Percentiles rank a stretch among this genome's conserved stretches.
phyloP scores from a whole-genome alignment of 257 asterid species.

The Solanum sejunctum region DNA sequence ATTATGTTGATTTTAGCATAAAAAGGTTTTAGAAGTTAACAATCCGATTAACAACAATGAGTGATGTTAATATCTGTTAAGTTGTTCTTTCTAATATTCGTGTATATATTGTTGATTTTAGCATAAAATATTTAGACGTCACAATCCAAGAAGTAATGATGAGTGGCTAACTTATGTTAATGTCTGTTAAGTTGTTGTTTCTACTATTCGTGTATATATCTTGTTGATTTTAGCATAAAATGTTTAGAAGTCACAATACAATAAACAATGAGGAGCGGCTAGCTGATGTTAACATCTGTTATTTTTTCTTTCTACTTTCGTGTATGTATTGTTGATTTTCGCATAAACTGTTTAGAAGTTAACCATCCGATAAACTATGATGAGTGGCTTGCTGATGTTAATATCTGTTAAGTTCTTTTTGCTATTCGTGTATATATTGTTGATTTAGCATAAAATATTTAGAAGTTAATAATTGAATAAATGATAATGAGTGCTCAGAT shows the following conservation, averaged over 20 bases:
- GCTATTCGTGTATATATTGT: neutral
- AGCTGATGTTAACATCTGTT: neutral
- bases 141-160: neutral
- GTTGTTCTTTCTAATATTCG: neutral
- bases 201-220: no score
- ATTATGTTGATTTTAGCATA: neutral
- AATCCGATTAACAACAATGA: neutral
- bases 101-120: neutral
- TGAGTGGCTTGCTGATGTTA: neutral
- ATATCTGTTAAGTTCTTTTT: neutral
- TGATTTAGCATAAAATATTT: neutral
- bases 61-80: neutral
- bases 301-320: no score
- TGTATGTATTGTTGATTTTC: neutral
- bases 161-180: neutral
- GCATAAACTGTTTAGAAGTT: neutral
- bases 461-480: neutral
- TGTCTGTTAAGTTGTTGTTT: no score
- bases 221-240: neutral
- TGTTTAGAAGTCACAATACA: neutral
- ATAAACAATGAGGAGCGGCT: neutral
- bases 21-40: neutral
- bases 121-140: neutral
- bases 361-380: neutral
- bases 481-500: neutral